These are phyloP conservation scores for Tetrahymena thermophila DNA, from an alignment of 73 alveolate genomes.

Conservation along the genomic window DNA sequence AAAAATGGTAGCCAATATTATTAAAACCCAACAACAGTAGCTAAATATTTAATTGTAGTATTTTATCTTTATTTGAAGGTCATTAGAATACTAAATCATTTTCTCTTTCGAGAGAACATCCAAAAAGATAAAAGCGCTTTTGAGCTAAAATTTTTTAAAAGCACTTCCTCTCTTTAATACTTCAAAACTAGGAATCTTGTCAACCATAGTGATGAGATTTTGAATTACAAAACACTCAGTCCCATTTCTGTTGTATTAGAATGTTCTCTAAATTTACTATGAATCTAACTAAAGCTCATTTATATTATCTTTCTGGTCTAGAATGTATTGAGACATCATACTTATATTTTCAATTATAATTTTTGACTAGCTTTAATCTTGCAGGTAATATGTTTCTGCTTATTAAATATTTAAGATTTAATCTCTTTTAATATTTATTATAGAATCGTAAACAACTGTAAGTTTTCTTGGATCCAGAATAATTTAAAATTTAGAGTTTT, in stretches of 20 bases:
- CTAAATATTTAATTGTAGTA: neutral
- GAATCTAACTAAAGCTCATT: neutral
- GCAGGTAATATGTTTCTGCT: neutral
- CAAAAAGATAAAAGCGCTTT: neutral
- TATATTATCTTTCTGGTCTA: neutral
- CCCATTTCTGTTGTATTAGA: neutral
- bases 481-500: neutral
- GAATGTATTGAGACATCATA: neutral
- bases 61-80: neutral
- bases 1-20: neutral
- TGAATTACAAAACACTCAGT: neutral
- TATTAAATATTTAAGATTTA: neutral
- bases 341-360: neutral
- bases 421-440: neutral
- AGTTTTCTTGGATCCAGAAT: neutral
- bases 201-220: neutral
- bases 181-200: neutral
- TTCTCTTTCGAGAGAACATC: neutral
- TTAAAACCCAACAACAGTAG: neutral
- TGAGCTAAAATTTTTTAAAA: neutral
- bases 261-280: neutral
- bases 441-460: neutral
- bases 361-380: neutral
- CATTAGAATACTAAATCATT: neutral
- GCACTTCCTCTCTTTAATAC: neutral